These are phyloP conservation scores for Clarireedia paspali DNA, from an alignment of 2,329 filamentous ascomycete genomes.

Conservation along the genomic window DNA sequence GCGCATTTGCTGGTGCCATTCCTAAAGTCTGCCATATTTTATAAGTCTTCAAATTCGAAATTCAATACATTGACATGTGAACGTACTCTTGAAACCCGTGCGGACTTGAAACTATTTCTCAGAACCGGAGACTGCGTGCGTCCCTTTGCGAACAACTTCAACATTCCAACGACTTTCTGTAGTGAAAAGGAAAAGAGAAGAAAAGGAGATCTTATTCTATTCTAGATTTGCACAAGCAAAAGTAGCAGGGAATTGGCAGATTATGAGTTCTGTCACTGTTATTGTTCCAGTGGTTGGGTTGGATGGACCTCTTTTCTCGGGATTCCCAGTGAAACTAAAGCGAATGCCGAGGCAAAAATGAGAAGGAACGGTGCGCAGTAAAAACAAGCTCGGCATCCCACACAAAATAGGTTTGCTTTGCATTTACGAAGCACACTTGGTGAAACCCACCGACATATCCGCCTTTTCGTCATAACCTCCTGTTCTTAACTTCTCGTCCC, in stretches of 20 bases:
- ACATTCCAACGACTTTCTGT: conserved; percentile 24
- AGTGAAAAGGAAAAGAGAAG: conserved; percentile 7
- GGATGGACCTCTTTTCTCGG: not conserved
- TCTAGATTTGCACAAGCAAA: conserved; percentile 11
- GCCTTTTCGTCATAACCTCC: not conserved
- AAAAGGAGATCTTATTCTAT: conserved; percentile 4
- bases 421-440: not conserved
- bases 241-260: conserved; percentile 3
- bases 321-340: conserved; percentile 2
- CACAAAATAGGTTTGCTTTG: not conserved
- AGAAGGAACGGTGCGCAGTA: not conserved
- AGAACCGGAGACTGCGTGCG: conserved; percentile 27
- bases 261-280: not conserved
- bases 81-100: conserved; percentile 22
- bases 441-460: not conserved
- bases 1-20: conserved; percentile 46
- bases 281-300: not conserved
- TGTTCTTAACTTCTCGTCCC: not conserved
- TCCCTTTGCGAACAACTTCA: conserved; percentile 28
- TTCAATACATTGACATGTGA: not conserved
- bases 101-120: conserved; percentile 24
- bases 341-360: conserved; percentile 2
- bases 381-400: not conserved
- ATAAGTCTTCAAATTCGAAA: conserved; percentile 11
- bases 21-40: conserved; percentile 16